Percentiles rank a stretch among this genome's conserved stretches.
phyloP scores from a whole-genome alignment of 148 eudicot genomes.

The Spergularia marina region DNA sequence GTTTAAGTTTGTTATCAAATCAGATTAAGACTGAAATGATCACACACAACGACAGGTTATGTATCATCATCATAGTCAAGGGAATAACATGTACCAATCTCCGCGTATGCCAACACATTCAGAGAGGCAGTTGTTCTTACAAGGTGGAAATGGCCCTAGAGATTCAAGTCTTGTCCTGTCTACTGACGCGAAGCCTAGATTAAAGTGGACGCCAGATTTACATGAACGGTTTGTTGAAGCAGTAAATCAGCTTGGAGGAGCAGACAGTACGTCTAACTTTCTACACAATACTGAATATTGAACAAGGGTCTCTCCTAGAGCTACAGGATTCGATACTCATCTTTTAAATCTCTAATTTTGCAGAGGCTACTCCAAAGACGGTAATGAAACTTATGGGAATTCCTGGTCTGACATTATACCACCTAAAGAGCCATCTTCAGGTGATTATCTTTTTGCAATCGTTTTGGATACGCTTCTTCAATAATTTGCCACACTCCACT shows the following conservation, averaged over 20 bases:
- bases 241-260: conserved; percentile 92
- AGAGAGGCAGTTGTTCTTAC: conserved; percentile 74
- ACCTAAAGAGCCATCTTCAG: conserved; percentile 96
- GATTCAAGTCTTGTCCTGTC: conserved; percentile 87
- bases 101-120: conserved; percentile 52
- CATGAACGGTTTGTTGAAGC: conserved; percentile 86
- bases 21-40: conserved; percentile 30
- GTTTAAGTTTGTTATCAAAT: conserved; percentile 16
- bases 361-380: conserved; percentile 95
- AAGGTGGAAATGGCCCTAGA: conserved; percentile 54
- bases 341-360: conserved; percentile 25
- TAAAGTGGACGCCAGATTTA: conserved; percentile 92
- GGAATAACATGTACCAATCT: conserved; percentile 48
- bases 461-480: background rate
- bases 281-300: background rate
- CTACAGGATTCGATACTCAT: conserved; percentile 14
- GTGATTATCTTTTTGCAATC: conserved; percentile 30
- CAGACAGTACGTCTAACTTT: conserved; percentile 63
- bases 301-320: background rate
- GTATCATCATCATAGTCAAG: conserved; percentile 64
- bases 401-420: conserved; percentile 89
- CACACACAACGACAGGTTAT: conserved; percentile 37
- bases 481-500: background rate
- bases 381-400: conserved; percentile 93
- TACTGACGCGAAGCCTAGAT: conserved; percentile 88